A percentile compares a stretch with the other conserved stretches of the same genome.
phyloP scores from a whole-genome alignment of 2,329 filamentous ascomycete species.

The Whalleya microplaca region DNA sequence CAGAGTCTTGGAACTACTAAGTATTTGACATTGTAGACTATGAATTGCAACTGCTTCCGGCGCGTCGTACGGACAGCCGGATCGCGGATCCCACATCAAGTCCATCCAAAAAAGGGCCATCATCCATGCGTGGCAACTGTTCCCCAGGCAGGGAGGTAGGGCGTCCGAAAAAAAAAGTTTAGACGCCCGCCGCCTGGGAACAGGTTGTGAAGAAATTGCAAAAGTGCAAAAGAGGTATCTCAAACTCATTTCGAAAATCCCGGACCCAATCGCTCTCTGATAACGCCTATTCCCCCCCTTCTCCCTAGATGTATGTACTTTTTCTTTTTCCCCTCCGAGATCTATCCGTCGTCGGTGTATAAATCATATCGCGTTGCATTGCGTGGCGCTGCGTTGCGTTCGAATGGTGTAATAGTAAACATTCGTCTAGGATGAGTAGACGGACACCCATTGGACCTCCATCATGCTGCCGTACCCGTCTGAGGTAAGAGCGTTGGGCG shows the following conservation, averaged over 20 bases:
- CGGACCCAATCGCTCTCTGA: slow-evolving; percentile 16
- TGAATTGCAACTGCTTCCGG: too few species aligned
- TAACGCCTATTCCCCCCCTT: slow-evolving; percentile 25
- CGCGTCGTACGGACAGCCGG: too few species aligned
- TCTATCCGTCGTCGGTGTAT: background rate
- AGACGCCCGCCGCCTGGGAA: slow-evolving; percentile 12
- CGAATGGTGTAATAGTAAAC: slow-evolving; percentile 7
- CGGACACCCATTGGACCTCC: slow-evolving; percentile 38
- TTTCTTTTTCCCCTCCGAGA: background rate
- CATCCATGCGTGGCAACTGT: too few species aligned
- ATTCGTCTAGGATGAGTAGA: slow-evolving; percentile 34
- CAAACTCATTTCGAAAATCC: slow-evolving; percentile 20
- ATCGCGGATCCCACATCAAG: too few species aligned
- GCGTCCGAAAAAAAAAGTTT: background rate
- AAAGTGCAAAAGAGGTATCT: slow-evolving; percentile 32
- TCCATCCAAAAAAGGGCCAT: too few species aligned
- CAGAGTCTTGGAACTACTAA: too few species aligned
- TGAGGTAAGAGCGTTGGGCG: slow-evolving; percentile 32
- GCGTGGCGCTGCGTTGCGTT: too few species aligned
- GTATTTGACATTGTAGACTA: too few species aligned
- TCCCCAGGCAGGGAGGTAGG: too few species aligned
- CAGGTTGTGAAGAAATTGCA: slow-evolving; percentile 18
- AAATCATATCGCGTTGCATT: background rate
- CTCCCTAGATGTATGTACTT: background rate
- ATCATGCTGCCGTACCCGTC: slow-evolving; percentile 39